These are phyloP conservation scores for Thalassiosira livingstoniorum DNA, from an alignment of 352 stramenopile species.

Conservation along the genomic window DNA sequence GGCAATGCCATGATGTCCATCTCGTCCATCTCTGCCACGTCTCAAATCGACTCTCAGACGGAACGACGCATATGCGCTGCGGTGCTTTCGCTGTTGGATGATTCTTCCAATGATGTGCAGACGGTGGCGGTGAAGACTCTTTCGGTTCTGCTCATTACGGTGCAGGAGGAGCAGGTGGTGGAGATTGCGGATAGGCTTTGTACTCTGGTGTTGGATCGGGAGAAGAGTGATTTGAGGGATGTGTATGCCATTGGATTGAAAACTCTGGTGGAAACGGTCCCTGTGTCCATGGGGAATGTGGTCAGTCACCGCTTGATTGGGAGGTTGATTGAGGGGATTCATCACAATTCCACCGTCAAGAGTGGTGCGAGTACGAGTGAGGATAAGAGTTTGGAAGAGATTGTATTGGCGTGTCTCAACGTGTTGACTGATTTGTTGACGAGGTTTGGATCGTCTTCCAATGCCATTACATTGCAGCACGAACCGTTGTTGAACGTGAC, in stretches of 20 bases:
- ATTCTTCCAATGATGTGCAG: constrained; percentile 99
- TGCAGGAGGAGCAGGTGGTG: constrained; percentile 91
- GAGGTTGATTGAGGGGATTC: constrained; percentile 82
- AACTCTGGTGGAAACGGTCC: constrained; percentile 92
- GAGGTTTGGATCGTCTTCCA: constrained; percentile 92
- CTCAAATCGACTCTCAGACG: constrained; percentile 67
- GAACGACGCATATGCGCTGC: constrained; percentile 92
- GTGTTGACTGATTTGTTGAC: constrained; percentile 96
- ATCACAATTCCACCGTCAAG: constrained; percentile 44
- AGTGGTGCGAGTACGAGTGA: constrained; percentile 9
- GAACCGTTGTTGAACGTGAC: constrained; percentile 84
- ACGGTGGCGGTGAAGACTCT: constrained; percentile 93
- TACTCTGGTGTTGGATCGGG: constrained; percentile 94
- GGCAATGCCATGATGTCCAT: constrained; percentile 7
- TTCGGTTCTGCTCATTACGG: constrained; percentile 96
- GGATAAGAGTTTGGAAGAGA: constrained; percentile 65
- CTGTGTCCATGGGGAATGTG: constrained; percentile 89
- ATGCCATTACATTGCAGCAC: constrained; percentile 68
- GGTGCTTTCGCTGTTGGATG: constrained; percentile 96
- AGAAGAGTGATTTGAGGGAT: constrained; percentile 95
- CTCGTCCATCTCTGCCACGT: constrained; percentile 22
- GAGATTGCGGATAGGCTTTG: constrained; percentile 98
- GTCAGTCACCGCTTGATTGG: constrained; percentile 86
- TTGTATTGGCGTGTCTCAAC: constrained; percentile 93
- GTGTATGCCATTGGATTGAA: constrained; percentile 99